Conservation (phyloP, 2,329 filamentous ascomycete genomes). For the Arthrobotrys iridis region DNA sequence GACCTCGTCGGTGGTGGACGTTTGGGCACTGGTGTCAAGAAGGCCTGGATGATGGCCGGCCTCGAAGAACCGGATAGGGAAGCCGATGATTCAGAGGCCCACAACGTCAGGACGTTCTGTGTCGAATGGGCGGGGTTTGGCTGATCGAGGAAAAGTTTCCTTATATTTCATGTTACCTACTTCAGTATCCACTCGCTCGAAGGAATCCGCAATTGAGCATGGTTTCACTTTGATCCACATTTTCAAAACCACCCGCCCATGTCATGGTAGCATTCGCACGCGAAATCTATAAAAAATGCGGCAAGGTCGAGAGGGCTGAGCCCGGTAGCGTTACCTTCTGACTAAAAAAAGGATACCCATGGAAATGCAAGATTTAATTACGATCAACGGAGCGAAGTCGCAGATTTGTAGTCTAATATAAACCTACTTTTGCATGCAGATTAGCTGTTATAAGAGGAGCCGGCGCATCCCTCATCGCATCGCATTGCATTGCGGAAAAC, state of each 20-base stretch:
- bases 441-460: slow-evolving; percentile 65
- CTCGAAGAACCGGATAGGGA: slow-evolving; percentile 61
- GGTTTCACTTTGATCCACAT: slow-evolving; percentile 6
- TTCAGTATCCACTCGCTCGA: no score
- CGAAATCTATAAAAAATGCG: slow-evolving; percentile 5
- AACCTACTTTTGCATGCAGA: no score
- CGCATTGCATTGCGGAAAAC: slow-evolving; percentile 61
- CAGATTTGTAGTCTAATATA: no score
- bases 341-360: slow-evolving; percentile 6
- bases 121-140: slow-evolving; percentile 90
- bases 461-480: slow-evolving; percentile 65
- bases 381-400: no score
- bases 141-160: neutral
- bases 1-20: slow-evolving; percentile 87
- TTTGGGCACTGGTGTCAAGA: slow-evolving; percentile 94
- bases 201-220: neutral
- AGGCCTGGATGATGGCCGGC: slow-evolving; percentile 87
- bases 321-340: neutral
- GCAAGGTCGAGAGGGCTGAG: slow-evolving; percentile 16
- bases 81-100: slow-evolving; percentile 59
- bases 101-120: slow-evolving; percentile 76
- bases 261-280: slow-evolving; percentile 5
- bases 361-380: slow-evolving; percentile 63
- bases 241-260: slow-evolving; percentile 15
- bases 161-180: neutral